Base-by-base conservation (phyloP, 345 rosid genomes). In the Triadica sebifera region DNA sequence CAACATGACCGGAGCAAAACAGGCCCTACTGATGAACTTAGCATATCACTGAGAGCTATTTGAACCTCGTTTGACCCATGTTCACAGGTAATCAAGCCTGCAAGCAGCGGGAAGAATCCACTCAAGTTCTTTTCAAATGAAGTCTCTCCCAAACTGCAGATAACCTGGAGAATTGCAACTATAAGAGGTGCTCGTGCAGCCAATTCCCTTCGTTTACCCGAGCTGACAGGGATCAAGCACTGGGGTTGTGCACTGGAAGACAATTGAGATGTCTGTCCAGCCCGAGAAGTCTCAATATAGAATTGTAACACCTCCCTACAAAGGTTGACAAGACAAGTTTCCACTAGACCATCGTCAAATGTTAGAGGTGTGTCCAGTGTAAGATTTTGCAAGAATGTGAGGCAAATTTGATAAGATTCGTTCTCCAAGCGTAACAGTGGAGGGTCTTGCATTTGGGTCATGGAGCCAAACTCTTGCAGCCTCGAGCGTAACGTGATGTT, bases 401-500 rank as follows among this genome's bases (percentile, higher is more conserved):
- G 91, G 82, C 99, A 91, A 75, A 93, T 88, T 76, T 95, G 99
- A 76, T 85, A 95, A 29, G 98, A 95, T 81, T 95, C 99, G 61
- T 91, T 95, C 81, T 95, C 99, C 7, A 95, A 88, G 57, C 99
- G 98, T 20, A 95, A 79, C 1, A 95, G 77, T 4, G 99, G 99
- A 65, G 99, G 99, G 81, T 91, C 98, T 83, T 91, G 99, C 98
- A 95, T 93, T 75, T 95, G 99, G 49, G 94, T 91, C 87, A 91
- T 86, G 52, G 96, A 81, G 77, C 91, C 93, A 76, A 90, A 84
- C 77, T 93, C 99, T 81, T 83, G 96, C 55, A 95, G 86, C 83
- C 84, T 91, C 74, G 85, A 78, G 6, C 99, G 94, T 34, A 95
- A 78, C 22, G 51, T 58, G 15, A 80, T 25, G 76, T 89, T 70